A percentile compares a stretch with the other conserved stretches of the same genome.
phyloP scores from a whole-genome alignment of 2,329 filamentous ascomycete species.

The Nakataea oryzae region DNA sequence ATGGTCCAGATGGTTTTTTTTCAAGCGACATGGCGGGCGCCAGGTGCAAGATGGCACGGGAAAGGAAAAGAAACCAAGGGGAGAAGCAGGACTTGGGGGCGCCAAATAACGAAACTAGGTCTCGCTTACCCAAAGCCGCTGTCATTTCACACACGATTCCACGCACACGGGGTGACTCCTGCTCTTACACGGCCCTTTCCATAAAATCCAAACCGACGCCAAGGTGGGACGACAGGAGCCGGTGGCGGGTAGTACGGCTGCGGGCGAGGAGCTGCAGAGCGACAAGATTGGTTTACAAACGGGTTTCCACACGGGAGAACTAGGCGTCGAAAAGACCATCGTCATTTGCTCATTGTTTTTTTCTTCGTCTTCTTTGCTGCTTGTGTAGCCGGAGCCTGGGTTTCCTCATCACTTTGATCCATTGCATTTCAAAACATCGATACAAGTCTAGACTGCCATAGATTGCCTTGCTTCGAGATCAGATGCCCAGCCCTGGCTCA shows the following conservation, averaged over 20 bases:
- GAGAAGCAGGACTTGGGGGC: no score
- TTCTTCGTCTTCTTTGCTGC: no score
- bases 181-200: no score
- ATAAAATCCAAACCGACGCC: no score
- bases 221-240: no score
- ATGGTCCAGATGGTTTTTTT: background rate
- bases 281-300: no score
- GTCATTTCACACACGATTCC: no score
- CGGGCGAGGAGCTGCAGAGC: no score
- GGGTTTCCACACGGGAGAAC: no score
- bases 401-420: background rate
- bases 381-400: no score
- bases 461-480: background rate
- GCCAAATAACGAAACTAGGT: background rate
- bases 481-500: background rate
- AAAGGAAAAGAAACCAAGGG: background rate
- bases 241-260: no score
- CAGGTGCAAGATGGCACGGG: background rate
- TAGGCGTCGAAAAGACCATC: background rate
- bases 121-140: background rate
- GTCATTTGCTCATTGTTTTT: background rate
- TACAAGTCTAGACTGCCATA: background rate
- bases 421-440: background rate
- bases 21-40: background rate
- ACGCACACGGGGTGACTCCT: no score